phyloP scores from a whole-genome alignment of 805 yeast species.

The Candida silvicultrix region DNA sequence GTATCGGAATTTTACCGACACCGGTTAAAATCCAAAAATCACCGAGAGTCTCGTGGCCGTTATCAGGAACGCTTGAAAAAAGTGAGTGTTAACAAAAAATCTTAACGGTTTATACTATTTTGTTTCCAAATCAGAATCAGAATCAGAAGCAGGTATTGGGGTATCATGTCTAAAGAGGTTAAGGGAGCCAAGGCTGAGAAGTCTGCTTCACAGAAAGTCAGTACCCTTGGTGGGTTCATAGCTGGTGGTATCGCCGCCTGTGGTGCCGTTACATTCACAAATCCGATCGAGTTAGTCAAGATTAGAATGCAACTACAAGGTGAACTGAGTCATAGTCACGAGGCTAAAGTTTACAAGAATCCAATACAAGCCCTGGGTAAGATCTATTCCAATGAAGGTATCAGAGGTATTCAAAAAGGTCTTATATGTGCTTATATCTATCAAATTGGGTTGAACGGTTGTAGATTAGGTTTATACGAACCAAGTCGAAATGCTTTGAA shows the following conservation, averaged over 20 bases:
- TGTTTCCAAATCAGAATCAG: no score
- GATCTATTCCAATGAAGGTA: constrained; percentile 76
- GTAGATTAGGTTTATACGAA: constrained; percentile 91
- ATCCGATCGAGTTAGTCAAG: constrained; percentile 92
- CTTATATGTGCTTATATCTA: constrained; percentile 82
- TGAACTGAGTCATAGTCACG: constrained; percentile 53
- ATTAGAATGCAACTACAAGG: constrained; percentile 97
- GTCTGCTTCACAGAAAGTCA: constrained; percentile 51
- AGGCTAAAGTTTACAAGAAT: constrained; percentile 60
- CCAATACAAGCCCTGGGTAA: constrained; percentile 77
- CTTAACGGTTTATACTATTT: neutral
- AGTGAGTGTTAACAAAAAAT: neutral
- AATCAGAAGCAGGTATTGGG: no score
- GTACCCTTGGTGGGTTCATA: constrained; percentile 70
- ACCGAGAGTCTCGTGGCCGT: neutral
- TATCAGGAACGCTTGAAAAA: neutral
- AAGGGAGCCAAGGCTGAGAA: constrained; percentile 7
- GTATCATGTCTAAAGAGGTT: neutral
- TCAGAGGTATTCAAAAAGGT: constrained; percentile 86
- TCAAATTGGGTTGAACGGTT: constrained; percentile 89
- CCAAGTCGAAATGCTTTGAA: constrained; percentile 68
- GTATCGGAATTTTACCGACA: neutral
- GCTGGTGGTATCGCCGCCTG: constrained; percentile 97
- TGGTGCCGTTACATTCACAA: constrained; percentile 95
- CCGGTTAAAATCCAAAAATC: neutral